Evolutionary conservation across 2,329 filamentous ascomycete species (phyloP).

Genomic region (Penicillium sp.): DNA sequence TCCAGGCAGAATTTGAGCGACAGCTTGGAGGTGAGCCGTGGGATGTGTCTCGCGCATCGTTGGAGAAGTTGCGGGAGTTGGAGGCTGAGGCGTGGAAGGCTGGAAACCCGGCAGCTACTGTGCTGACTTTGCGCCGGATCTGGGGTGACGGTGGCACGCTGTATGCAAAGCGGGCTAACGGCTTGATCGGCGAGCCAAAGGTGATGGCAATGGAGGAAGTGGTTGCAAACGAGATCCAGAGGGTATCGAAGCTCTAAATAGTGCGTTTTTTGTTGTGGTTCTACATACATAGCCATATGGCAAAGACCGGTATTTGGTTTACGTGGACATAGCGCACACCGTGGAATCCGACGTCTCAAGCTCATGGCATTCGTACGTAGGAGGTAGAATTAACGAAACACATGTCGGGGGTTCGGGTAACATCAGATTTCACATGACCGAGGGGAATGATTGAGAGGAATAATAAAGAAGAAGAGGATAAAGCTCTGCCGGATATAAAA

Average conservation of each 20-base stretch:
- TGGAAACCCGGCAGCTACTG: conserved; percentile 53
- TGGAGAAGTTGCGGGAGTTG: conserved; percentile 54
- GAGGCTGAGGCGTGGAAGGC: conserved; percentile 62
- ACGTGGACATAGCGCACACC: background rate
- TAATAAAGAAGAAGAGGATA: conserved; percentile 13
- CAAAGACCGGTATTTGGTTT: background rate
- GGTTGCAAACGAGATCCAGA: conserved; percentile 35
- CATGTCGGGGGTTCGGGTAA: conserved; percentile 22
- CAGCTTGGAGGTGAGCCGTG: conserved; percentile 60
- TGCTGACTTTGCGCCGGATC: conserved; percentile 64
- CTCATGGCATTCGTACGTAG: conserved; percentile 13
- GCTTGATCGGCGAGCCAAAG: conserved; percentile 53
- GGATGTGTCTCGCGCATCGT: conserved; percentile 54
- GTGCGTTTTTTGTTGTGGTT: background rate
- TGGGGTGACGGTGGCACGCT: conserved; percentile 72
- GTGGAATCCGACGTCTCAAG: conserved; percentile 2
- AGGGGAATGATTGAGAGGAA: conserved; percentile 20
- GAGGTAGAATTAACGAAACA: conserved; percentile 18
- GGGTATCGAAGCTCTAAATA: conserved; percentile 12
- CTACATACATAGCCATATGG: background rate
- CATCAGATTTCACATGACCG: conserved; percentile 27
- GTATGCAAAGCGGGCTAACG: conserved; percentile 68
- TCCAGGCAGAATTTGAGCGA: conserved; percentile 66
- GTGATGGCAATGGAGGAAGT: conserved; percentile 55
- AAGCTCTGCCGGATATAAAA: conserved; percentile 21